phyloP scores from a whole-genome alignment of 208 protist genomes.

The Trypanosoma cruzi region DNA sequence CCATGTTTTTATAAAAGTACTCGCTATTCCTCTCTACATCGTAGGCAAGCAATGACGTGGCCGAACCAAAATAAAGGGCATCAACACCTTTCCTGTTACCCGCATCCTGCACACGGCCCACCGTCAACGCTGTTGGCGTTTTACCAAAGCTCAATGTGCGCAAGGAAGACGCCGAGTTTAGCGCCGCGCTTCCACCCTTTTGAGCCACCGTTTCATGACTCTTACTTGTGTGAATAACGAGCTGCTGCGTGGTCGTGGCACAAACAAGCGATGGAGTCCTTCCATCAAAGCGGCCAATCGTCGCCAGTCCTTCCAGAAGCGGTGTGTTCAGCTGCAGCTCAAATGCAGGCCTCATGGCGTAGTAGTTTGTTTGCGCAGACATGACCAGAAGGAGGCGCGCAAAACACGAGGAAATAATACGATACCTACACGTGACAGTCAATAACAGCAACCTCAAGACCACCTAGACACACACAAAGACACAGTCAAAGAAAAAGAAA shows the following conservation, averaged over 20 bases:
- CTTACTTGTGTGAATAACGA: conserved; percentile 77
- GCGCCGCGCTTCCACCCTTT: background rate
- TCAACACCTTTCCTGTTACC: conserved; percentile 40
- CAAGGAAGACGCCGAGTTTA: conserved; percentile 39
- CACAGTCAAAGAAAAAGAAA: conserved; percentile 7
- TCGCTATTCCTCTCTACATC: conserved; percentile 92
- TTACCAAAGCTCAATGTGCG: conserved; percentile 90
- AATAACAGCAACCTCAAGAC: background rate
- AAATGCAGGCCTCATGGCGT: conserved; percentile 62
- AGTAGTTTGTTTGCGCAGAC: conserved; percentile 32
- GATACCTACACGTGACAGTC: background rate
- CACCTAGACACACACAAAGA: conserved; percentile 2
- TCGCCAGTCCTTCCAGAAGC: conserved; percentile 54
- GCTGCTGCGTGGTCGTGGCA: conserved; percentile 69
- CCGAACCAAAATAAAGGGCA: conserved; percentile 88
- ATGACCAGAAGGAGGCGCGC: conserved; percentile 1
- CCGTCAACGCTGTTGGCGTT: conserved; percentile 73
- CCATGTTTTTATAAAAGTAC: conserved; percentile 93
- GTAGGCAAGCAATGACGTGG: conserved; percentile 91
- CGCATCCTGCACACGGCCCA: conserved; percentile 49
- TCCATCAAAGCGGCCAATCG: conserved; percentile 65
- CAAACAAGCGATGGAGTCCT: conserved; percentile 51
- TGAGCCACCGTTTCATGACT: background rate
- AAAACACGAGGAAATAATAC: background rate
- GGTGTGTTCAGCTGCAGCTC: conserved; percentile 56